Percentiles rank a stretch among this genome's conserved stretches.
Conservation (phyloP, 2,329 filamentous ascomycete genomes). For the Ramichloridium luteum region DNA sequence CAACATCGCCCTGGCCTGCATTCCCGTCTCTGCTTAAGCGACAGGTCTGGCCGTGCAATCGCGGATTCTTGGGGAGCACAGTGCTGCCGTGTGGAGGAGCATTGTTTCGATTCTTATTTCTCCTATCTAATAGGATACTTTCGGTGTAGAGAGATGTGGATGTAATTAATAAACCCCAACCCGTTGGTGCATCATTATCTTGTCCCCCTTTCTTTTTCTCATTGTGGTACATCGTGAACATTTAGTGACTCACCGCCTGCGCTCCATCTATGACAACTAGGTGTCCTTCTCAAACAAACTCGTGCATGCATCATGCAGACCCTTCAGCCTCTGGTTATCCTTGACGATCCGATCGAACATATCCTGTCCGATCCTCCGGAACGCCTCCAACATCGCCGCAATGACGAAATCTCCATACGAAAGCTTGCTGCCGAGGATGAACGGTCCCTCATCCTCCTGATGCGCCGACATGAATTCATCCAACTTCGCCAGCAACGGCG, state of each 20-base stretch:
- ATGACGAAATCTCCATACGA: conserved; percentile 18
- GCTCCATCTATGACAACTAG: no score
- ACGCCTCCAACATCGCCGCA: conserved; percentile 12
- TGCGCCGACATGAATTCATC: conserved; percentile 10
- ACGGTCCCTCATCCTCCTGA: conserved; percentile 16
- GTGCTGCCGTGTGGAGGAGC: not conserved
- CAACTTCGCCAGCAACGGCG: conserved; percentile 10
- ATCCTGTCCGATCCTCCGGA: conserved; percentile 11
- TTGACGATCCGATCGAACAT: conserved; percentile 8
- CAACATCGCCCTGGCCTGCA: conserved; percentile 7
- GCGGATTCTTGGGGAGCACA: not conserved
- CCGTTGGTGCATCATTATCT: no score
- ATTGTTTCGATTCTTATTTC: not conserved
- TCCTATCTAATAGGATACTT: not conserved
- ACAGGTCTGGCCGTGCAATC: not conserved
- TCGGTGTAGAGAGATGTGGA: no score
- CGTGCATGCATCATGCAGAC: conserved; percentile 12
- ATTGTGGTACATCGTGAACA: no score
- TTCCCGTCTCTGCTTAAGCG: conserved; percentile 3
- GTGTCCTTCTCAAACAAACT: conserved; percentile 12
- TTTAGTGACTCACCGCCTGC: no score
- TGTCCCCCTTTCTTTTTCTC: no score
- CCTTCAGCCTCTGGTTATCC: conserved; percentile 5
- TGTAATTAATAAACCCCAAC: no score
- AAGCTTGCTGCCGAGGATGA: conserved; percentile 14